phyloP scores from a whole-genome alignment of 768 basidiomycete genomes.

The Lentinula edodes region DNA sequence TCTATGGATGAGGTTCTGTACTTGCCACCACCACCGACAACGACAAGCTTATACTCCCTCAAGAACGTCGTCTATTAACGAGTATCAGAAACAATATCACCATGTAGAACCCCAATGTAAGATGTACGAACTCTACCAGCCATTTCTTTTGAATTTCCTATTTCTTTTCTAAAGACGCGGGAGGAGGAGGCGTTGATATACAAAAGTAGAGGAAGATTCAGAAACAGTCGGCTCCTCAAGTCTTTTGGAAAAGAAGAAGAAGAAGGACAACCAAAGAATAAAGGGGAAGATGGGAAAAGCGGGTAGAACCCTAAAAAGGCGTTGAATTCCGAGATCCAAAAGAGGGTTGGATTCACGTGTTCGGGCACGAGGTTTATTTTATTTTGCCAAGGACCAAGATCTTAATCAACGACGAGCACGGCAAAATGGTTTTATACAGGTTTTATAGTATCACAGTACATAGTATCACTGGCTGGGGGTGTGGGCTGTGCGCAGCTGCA shows the following conservation, averaged over 20 bases:
- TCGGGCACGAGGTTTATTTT: background rate
- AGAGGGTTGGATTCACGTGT: background rate
- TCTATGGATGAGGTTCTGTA: conserved; percentile 5
- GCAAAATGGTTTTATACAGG: too few relatives aligned
- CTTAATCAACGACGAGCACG: too few relatives aligned
- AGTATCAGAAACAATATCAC: conserved; percentile 5
- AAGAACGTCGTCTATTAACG: conserved; percentile 72
- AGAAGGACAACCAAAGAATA: background rate
- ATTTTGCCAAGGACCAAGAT: too few relatives aligned
- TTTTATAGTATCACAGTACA: too few relatives aligned
- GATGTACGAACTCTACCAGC: conserved; percentile 29
- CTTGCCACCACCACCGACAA: conserved; percentile 95
- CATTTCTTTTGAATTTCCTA: conserved; percentile 19
- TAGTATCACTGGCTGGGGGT: too few relatives aligned
- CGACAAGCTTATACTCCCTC: conserved; percentile 97
- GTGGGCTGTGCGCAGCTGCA: too few relatives aligned
- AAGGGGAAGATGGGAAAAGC: background rate
- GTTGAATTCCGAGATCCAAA: background rate
- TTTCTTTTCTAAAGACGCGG: background rate
- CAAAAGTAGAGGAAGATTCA: background rate
- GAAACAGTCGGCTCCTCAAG: background rate
- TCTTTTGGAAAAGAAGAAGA: background rate
- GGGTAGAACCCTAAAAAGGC: background rate
- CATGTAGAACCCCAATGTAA: background rate
- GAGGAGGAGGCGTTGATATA: background rate